Base-by-base conservation (phyloP, 1,139 yeast genomes). In the Scheffersomyces parashehatae region DNA sequence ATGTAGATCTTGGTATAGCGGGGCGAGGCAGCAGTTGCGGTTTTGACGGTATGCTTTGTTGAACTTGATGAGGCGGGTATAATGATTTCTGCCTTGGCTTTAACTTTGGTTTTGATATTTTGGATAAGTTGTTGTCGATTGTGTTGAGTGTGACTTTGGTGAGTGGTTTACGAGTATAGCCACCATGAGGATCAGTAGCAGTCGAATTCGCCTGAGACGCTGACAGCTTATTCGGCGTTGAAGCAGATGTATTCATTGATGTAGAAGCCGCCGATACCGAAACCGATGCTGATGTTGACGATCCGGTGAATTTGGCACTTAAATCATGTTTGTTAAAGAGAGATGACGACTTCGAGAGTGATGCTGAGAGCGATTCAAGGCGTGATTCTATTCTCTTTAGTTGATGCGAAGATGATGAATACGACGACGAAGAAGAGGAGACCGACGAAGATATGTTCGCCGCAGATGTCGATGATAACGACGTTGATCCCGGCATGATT, bases 61-160 rank as follows among this genome's bases (percentile, higher is more conserved):
- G 26, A 14, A 31, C 13, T 11, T 15, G 11, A 14, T 31, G 15
- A 20, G 24, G 15, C 20, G 35, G 15, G 13, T 31, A 31, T 4
- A n/a, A 14, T 4, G 35, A 31, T 20, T 31, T 31, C 20, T 10
- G 11, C 20, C 20, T 31, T 20, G 10, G 15, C n/a, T 31, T 31
- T 24, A 31, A 14, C 26, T 33, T 24, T 11, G 41, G 28, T 20
- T 43, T 50, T 38, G 41, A 12, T 13, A 35, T 37, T 14, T 33
- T 38, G 28, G 43, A 11, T 13, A n/a, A 36, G 29, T 43, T 33
- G 6, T 43, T 47, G 20, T 56, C 61, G 33, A 54, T 48, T 6
- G 58, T 54, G 37, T 56, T 56, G 30, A 56, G 37, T 35, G 46
- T 54, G 38, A 51, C 46, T 37, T 54, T 55, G n/a, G 51, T 44